Conservation (phyloP, 768 basidiomycete genomes). For the Mrakia blollopis region DNA sequence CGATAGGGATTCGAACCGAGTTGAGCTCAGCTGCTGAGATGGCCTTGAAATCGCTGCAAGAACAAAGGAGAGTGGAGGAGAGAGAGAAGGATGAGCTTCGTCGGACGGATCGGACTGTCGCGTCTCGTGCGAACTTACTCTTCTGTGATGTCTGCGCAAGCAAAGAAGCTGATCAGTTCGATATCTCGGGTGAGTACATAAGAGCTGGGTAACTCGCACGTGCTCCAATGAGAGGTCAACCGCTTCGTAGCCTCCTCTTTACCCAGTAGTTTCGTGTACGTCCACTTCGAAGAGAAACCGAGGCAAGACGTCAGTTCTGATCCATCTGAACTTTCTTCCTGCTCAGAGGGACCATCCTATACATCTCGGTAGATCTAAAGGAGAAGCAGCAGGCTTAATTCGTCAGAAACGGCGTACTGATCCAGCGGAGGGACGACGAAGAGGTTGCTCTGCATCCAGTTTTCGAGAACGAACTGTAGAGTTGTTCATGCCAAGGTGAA, state of each 20-base stretch:
- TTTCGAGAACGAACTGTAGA: slow-evolving; percentile 25
- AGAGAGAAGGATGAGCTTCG: too few relatives aligned
- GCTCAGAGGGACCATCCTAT: not conserved
- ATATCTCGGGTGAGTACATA: too few relatives aligned
- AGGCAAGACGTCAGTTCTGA: not conserved
- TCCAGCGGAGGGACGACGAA: slow-evolving; percentile 25
- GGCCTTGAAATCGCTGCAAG: slow-evolving; percentile 8
- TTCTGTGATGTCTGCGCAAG: slow-evolving; percentile 16
- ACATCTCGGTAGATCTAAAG: not conserved
- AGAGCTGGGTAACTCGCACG: not conserved
- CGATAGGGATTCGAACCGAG: slow-evolving; percentile 24
- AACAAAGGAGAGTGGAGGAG: not conserved
- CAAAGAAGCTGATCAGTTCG: not conserved
- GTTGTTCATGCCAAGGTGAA: too few relatives aligned
- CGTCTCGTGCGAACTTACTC: not conserved
- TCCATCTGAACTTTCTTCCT: not conserved
- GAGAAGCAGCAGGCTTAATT: not conserved
- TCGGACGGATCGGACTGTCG: not conserved
- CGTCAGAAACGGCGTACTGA: not conserved
- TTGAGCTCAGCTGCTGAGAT: slow-evolving; percentile 13
- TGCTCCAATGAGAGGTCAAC: slow-evolving; percentile 7
- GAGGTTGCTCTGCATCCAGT: slow-evolving; percentile 20
- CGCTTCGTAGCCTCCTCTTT: slow-evolving; percentile 21
- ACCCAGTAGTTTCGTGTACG: slow-evolving; percentile 13
- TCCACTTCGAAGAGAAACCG: slow-evolving; percentile 13